Base-by-base conservation (phyloP, 768 basidiomycete genomes). In the Kwoniella pini region DNA sequence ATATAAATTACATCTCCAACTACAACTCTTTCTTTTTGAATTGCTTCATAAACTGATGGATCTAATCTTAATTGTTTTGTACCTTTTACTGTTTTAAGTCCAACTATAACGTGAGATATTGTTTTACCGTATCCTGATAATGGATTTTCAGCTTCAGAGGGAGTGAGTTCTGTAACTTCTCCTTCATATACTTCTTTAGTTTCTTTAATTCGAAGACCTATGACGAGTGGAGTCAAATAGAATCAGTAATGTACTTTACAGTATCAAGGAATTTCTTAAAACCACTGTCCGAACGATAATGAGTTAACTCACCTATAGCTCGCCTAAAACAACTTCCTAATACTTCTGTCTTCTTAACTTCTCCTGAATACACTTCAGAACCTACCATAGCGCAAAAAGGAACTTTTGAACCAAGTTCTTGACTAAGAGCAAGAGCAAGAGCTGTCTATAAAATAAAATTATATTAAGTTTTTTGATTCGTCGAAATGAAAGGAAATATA, bases 331-430 rank as follows among this genome's bases (percentile, higher is more conserved):
- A 86, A 79, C 97, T 95, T 48, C 93, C 91, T 19, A 99, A 81
- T 4, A 98, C 94, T 76, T 98, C 96, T 1, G 96, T 98, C 84
- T 99, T 99, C 82, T 98, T 98, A 57, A 99, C 93, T 79, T 98
- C 95, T 2, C 90, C 87, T 39, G 88, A 90, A 76, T 96, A 98
- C 62, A 98, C 96, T 79, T 99, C 96, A 19, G 87, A 89, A 0
- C 96, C 96, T 42, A 98, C 96, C 91, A 97, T 97, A 4, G 93
- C 92, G 77, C 95, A 97, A 77, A 99, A 98, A 0, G 96, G 96
- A 0, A 97, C 94, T 72, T 96, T 96, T 21, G 84, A 81, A 0
- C 96, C 96, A 0, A 99, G 84, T 71, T 98, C 96, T 61, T 97
- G 94, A 5, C 92, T 88, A 26, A 98, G 85, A 0, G 92, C 96